Base-by-base conservation (phyloP, 2,329 filamentous ascomycete genomes). In the Diaporthe eres region DNA sequence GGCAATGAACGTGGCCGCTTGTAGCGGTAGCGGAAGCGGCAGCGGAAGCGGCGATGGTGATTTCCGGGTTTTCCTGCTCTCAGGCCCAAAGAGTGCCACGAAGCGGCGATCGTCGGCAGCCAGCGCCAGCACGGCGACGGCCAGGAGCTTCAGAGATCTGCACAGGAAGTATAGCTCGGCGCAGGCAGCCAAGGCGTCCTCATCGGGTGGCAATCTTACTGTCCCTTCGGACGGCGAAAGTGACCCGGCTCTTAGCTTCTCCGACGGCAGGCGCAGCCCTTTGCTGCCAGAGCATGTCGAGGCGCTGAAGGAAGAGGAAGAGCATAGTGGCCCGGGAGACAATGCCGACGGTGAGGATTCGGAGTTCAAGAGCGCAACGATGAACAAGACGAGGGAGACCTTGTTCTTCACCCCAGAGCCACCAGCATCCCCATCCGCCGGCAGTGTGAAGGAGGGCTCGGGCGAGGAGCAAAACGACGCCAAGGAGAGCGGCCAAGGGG, bases 81-180 rank as follows among this genome's bases (percentile, higher is more conserved):
- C 86, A 17, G 82, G 82, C 31, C 81, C 74, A 8, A 75, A 74
- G 37, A 49, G 81, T 51, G 80, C 81, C n/a, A 80, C 83, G 15
- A 88, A 87, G 51, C 89, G 92, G 25, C 88, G 92, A 44, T 90
- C 87, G 57, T 94, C 93, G 2, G 85, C 88, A 22, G 90, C 92
- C 28, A 94, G 92, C 78, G 88, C 88, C 19, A 94, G 91, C 83
- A 93, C 92, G 15, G 90, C 91, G 25, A 94, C 93, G 3, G 91
- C 91, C 1, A 86, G 88, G 79, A 94, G 92, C 79, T 92, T 93
- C 80, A 87, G 90, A 53, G 90, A 92, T 53, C 84, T 93, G 44
- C 90, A 92, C 79, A 85, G 89, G 58, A 91, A 90, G 78, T 92
- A 90, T 80, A 89, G 90, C 22, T 87, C 89, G 1, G 87, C 88